Evolutionary conservation across 2,329 filamentous ascomycete genomes (phyloP).

Genomic region (Sporothrix sp.): DNA sequence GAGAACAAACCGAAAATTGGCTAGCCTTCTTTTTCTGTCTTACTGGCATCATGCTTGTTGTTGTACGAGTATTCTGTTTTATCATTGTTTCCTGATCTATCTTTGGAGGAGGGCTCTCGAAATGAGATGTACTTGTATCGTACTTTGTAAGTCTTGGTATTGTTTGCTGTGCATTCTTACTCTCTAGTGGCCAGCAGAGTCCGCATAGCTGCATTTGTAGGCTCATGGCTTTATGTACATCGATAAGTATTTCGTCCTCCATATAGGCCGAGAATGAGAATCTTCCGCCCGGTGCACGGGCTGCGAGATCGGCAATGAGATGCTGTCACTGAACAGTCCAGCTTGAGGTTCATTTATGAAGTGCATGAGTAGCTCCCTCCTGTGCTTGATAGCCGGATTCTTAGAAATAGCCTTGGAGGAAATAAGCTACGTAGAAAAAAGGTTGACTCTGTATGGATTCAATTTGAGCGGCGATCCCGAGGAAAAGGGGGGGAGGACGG

Average conservation of each 20-base stretch:
- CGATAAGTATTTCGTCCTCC: background rate
- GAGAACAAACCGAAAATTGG: background rate
- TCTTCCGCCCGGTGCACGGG: too few species aligned
- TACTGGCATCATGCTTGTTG: background rate
- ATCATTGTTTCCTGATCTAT: too few species aligned
- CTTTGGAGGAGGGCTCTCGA: background rate
- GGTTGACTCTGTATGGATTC: background rate
- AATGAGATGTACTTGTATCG: conserved; percentile 4
- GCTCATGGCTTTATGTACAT: too few species aligned
- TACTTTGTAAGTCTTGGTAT: background rate
- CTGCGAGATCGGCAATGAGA: too few species aligned
- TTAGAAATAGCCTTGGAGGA: too few species aligned
- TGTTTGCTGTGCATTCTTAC: background rate
- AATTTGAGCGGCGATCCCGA: conserved; percentile 9
- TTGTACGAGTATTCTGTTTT: background rate
- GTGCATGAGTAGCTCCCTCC: too few species aligned
- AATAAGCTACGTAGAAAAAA: background rate
- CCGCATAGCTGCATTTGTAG: too few species aligned
- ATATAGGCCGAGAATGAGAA: too few species aligned
- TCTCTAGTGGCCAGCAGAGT: background rate
- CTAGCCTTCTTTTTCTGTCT: background rate
- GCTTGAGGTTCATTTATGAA: too few species aligned
- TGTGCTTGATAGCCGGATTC: too few species aligned
- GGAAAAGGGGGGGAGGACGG: background rate
- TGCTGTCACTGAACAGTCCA: too few species aligned